These are phyloP conservation scores for Fomitopsis schrenkii DNA, from an alignment of 1,284 basidiomycete genomes.

Conservation along the genomic window DNA sequence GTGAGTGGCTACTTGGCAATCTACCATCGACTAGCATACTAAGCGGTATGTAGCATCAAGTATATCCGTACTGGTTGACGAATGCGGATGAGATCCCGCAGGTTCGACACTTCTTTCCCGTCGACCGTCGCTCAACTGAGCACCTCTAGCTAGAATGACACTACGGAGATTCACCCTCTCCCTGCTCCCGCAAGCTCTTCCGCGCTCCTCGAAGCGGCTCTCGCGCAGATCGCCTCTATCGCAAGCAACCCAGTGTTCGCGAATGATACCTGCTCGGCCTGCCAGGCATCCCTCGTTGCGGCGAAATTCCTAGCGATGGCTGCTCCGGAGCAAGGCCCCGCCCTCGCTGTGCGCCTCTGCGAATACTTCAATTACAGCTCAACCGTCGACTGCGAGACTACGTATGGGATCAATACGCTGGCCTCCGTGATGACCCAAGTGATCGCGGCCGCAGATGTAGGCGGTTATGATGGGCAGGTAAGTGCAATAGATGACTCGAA, in stretches of 20 bases:
- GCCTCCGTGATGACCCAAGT: constrained; percentile 67
- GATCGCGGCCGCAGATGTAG: constrained; percentile 58
- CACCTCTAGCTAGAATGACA: constrained; percentile 37
- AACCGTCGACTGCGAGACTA: constrained; percentile 39
- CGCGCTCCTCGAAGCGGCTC: constrained; percentile 43
- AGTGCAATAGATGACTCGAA: neutral
- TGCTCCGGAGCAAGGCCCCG: constrained; percentile 59
- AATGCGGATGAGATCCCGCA: constrained; percentile 53
- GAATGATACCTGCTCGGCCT: constrained; percentile 53
- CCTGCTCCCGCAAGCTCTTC: constrained; percentile 48
- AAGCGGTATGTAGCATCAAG: constrained; percentile 40
- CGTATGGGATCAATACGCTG: constrained; percentile 41
- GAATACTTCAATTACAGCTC: constrained; percentile 51
- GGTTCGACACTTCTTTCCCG: constrained; percentile 20
- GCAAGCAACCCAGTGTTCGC: constrained; percentile 45
- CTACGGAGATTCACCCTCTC: constrained; percentile 61
- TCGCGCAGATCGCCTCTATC: constrained; percentile 53
- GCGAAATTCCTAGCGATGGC: constrained; percentile 65
- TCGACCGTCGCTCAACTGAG: neutral
- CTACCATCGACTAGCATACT: neutral
- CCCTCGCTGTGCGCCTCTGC: constrained; percentile 57
- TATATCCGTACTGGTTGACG: constrained; percentile 55
- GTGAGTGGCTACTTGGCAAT: constrained; percentile 29
- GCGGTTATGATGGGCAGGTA: constrained; percentile 69
- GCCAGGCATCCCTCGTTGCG: constrained; percentile 57